Percentiles rank a stretch among this genome's conserved stretches.
These are phyloP conservation scores for Hibiscus trionum DNA, from an alignment of 345 rosid genomes.

Conservation along the genomic window DNA sequence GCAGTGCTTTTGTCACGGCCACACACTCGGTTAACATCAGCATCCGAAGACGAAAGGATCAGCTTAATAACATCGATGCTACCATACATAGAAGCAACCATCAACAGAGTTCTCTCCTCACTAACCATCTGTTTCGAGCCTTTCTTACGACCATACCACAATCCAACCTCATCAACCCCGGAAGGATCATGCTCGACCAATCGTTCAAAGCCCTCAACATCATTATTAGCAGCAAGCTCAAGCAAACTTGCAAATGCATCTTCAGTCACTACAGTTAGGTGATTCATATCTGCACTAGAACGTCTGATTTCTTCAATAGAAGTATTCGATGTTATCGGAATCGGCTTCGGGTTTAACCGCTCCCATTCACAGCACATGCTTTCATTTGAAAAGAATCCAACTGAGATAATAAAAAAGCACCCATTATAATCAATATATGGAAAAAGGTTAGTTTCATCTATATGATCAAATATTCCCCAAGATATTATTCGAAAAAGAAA, in stretches of 20 bases:
- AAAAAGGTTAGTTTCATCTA: background rate
- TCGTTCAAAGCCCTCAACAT: conserved; percentile 47
- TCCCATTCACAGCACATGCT: conserved; percentile 47
- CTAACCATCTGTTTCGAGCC: conserved; percentile 79
- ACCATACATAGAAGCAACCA: conserved; percentile 94
- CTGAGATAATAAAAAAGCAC: conserved; percentile 17
- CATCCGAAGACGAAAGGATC: conserved; percentile 60
- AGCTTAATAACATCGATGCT: conserved; percentile 64
- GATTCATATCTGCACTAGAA: conserved; percentile 49
- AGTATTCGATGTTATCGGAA: conserved; percentile 18
- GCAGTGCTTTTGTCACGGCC: conserved; percentile 73
- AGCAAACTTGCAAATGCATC: conserved; percentile 77
- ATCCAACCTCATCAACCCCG: conserved; percentile 61
- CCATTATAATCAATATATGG: conserved; percentile 9
- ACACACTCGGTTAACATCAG: conserved; percentile 66
- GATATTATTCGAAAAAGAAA: conserved; percentile 5
- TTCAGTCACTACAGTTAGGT: conserved; percentile 67
- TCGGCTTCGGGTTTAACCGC: conserved; percentile 28
- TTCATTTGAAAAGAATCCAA: conserved; percentile 34
- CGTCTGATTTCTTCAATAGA: conserved; percentile 30
- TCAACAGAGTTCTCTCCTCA: conserved; percentile 71
- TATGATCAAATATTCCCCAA: background rate
- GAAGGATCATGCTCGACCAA: conserved; percentile 54
- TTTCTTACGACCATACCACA: conserved; percentile 88
- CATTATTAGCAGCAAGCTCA: conserved; percentile 94